Evolutionary conservation across 768 basidiomycete species (phyloP).

Genomic region (Candolleomyces eurysporus): DNA sequence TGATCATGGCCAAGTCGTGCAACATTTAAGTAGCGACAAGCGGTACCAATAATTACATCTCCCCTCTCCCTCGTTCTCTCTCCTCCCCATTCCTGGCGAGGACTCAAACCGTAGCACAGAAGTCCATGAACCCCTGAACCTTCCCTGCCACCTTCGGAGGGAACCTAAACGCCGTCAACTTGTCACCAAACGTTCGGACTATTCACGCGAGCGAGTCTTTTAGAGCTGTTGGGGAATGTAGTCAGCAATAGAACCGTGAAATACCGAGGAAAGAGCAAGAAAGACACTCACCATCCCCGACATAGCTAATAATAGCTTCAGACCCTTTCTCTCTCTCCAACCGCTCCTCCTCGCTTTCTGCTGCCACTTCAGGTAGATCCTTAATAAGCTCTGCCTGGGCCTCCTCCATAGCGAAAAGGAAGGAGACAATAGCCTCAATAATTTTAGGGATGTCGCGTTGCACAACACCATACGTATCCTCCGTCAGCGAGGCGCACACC

Average conservation of each 20-base stretch:
- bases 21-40: no score
- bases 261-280: neutral
- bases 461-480: constrained; percentile 81
- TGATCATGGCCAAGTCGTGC: no score
- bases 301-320: constrained; percentile 49
- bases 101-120: constrained; percentile 25
- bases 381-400: constrained; percentile 52
- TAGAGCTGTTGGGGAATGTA: neutral
- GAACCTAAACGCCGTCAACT: no score
- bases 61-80: no score
- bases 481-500: constrained; percentile 68
- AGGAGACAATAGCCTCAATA: constrained; percentile 70
- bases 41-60: no score
- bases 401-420: constrained; percentile 64
- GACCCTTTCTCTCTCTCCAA: constrained; percentile 55
- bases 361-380: constrained; percentile 14
- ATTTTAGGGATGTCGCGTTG: constrained; percentile 84
- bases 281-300: constrained; percentile 56
- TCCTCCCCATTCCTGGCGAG: no score
- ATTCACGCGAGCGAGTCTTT: no score
- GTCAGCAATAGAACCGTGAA: neutral
- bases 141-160: no score
- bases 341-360: constrained; percentile 36
- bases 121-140: constrained; percentile 14
- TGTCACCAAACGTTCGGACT: no score